Percentiles rank a stretch among this genome's conserved stretches.
phyloP scores from a whole-genome alignment of 805 yeast genomes.

The Wickerhamomyces queroliae region DNA sequence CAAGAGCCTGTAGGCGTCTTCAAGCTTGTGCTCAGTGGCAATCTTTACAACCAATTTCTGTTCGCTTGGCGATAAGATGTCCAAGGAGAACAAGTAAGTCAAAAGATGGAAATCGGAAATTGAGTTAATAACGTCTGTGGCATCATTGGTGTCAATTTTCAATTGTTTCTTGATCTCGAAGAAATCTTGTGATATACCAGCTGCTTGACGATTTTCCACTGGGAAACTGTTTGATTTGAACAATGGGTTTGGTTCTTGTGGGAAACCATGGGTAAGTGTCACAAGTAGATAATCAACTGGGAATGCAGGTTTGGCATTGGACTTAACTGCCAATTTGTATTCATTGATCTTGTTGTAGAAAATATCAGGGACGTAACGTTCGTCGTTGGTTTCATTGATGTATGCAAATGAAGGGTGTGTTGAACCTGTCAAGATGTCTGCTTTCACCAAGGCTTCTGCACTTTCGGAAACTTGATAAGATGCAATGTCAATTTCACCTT shows the following conservation, averaged over 20 bases:
- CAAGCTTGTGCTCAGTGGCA: constrained; percentile 35
- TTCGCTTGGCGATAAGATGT: constrained; percentile 54
- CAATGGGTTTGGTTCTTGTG: constrained; percentile 47
- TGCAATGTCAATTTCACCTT: constrained; percentile 85
- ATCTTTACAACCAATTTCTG: constrained; percentile 40
- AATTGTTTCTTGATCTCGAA: constrained; percentile 47
- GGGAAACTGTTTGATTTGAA: constrained; percentile 54
- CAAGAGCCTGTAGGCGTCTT: constrained; percentile 44
- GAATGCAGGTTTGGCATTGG: constrained; percentile 84
- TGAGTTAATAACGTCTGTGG: constrained; percentile 26
- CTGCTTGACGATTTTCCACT: constrained; percentile 71
- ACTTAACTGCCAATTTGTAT: constrained; percentile 82
- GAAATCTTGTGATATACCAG: constrained; percentile 72
- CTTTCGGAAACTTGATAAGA: constrained; percentile 85
- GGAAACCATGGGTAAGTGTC: constrained; percentile 90
- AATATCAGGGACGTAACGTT: constrained; percentile 91
- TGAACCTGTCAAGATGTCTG: constrained; percentile 81
- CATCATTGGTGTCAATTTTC: constrained; percentile 23
- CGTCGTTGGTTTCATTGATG: constrained; percentile 65
- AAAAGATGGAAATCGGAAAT: constrained; percentile 76
- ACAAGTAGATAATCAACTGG: constrained; percentile 90
- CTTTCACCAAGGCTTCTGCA: constrained; percentile 83
- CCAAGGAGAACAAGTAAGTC: constrained; percentile 48
- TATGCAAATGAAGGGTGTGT: constrained; percentile 87
- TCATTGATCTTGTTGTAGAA: constrained; percentile 82